Evolutionary conservation across 2,329 filamentous ascomycete genomes (phyloP).

Genomic region (Cordyceps fumosorosea): DNA sequence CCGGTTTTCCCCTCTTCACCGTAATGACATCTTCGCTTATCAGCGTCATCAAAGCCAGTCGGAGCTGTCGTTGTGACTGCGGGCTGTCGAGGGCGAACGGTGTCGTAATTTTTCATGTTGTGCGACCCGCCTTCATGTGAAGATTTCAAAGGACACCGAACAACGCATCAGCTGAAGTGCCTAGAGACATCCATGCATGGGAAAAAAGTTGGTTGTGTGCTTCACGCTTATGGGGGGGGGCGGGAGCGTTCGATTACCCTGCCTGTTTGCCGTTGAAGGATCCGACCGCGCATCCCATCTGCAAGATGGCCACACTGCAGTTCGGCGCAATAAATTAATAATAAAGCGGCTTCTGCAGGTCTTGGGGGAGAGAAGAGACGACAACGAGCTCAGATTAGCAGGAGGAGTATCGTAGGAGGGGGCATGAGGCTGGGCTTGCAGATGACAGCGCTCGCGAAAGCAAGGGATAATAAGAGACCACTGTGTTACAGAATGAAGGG

Average conservation of each 20-base stretch:
- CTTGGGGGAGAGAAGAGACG: neutral
- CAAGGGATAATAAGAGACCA: slow-evolving; percentile 4
- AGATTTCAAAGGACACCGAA: neutral
- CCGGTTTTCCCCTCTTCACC: neutral
- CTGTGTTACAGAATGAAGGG: neutral
- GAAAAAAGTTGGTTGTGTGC: neutral
- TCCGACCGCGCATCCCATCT: neutral
- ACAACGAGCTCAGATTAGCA: no score
- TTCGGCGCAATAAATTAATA: neutral
- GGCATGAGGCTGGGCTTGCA: neutral
- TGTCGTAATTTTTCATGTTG: neutral
- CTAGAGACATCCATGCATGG: neutral
- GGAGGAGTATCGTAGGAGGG: no score
- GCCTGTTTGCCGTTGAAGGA: neutral
- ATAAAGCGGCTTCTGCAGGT: neutral
- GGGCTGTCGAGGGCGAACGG: neutral
- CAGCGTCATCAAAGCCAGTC: neutral
- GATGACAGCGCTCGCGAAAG: neutral
- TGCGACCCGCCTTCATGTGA: neutral
- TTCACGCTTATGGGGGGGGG: neutral
- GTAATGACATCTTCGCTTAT: neutral
- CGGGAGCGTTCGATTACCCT: neutral
- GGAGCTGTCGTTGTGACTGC: neutral
- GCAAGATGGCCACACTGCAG: neutral
- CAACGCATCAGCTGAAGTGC: slow-evolving; percentile 4